Conservation (phyloP, 1,139 yeast species). For the Pichia sp. region DNA sequence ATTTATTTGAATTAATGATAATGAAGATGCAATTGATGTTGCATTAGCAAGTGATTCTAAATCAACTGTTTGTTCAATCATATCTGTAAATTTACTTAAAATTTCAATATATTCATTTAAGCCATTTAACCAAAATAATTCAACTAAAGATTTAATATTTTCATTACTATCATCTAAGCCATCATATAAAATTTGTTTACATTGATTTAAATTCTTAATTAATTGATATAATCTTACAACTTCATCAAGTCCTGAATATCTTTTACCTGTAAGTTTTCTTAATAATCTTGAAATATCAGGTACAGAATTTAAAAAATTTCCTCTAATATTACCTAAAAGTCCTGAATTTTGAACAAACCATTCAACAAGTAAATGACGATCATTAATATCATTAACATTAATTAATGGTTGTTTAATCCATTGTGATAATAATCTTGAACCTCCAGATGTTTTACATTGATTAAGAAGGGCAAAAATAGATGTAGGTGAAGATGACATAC, state of each 20-base stretch:
- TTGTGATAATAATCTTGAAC: constrained; percentile 77
- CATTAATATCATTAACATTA: constrained; percentile 47
- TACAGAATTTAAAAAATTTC: constrained; percentile 60
- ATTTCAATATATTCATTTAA: constrained; percentile 44
- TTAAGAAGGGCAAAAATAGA: constrained; percentile 80
- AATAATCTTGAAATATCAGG: constrained; percentile 79
- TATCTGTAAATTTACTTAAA: constrained; percentile 65
- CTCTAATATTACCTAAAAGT: constrained; percentile 58
- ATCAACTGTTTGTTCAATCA: constrained; percentile 90
- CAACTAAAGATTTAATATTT: constrained; percentile 35
- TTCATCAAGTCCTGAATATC: constrained; percentile 56
- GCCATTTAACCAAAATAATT: constrained; percentile 53
- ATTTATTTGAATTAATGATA: constrained; percentile 73
- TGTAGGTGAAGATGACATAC: constrained; percentile 36
- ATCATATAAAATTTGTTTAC: constrained; percentile 45
- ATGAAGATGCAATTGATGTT: constrained; percentile 27
- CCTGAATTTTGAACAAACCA: constrained; percentile 64
- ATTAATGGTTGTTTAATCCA: constrained; percentile 96
- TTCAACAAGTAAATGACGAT: constrained; percentile 70
- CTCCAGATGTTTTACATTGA: constrained; percentile 81
- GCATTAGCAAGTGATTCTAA: constrained; percentile 64
- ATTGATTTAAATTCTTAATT: constrained; percentile 61
- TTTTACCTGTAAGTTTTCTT: constrained; percentile 49
- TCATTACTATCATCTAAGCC: constrained; percentile 33
- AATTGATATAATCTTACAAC: constrained; percentile 87